Conservation (phyloP, 495 filamentous ascomycete species). For the Tuber microsphaerosporum region DNA sequence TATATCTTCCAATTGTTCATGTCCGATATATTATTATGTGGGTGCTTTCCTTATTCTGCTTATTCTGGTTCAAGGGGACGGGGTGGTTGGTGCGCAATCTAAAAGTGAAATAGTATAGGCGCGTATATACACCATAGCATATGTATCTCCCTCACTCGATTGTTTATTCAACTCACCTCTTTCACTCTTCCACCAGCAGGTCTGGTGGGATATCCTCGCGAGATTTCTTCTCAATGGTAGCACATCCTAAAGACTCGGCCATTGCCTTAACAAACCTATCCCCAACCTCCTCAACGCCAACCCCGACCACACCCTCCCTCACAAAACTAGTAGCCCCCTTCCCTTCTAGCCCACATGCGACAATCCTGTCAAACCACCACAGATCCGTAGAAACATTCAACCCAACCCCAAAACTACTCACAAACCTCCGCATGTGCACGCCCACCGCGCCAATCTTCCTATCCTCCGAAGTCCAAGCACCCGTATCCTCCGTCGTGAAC, state of each 20-base stretch:
- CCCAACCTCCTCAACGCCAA: conserved; percentile 31
- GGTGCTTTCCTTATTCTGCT: background rate
- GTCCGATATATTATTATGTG: background rate
- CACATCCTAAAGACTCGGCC: conserved; percentile 29
- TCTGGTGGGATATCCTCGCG: background rate
- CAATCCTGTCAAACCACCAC: conserved; percentile 68
- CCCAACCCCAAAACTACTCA: conserved; percentile 79
- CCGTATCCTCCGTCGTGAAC: conserved; percentile 65
- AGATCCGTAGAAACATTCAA: conserved; percentile 69
- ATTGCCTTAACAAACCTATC: conserved; percentile 26
- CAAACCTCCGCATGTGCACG: conserved; percentile 74
- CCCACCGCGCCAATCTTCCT: conserved; percentile 84
- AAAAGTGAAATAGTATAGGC: background rate
- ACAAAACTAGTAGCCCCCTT: conserved; percentile 64
- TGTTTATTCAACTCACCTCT: background rate
- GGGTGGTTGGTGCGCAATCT: background rate
- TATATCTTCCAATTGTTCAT: background rate
- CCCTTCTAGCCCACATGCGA: conserved; percentile 78
- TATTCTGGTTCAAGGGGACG: background rate
- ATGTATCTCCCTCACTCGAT: background rate
- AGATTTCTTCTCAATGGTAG: background rate
- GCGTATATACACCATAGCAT: background rate
- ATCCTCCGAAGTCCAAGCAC: conserved; percentile 64
- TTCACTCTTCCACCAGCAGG: background rate
- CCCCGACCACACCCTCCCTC: conserved; percentile 30